Evolutionary conservation across 2,329 filamentous ascomycete genomes (phyloP).

Genomic region (Aureobasidium leucospermi): DNA sequence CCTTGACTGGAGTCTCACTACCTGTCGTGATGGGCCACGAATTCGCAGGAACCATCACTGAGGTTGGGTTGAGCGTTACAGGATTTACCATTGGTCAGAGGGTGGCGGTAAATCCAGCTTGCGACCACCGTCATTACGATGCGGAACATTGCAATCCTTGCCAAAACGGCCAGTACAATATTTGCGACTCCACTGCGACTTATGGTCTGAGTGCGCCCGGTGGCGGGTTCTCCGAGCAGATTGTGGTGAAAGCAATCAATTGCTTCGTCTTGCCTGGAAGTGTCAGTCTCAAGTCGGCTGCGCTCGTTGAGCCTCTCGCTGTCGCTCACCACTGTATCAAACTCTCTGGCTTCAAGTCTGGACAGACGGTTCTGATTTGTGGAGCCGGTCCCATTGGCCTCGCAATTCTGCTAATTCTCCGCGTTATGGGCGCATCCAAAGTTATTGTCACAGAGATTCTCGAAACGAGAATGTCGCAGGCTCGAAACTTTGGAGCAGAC

Average conservation of each 20-base stretch:
- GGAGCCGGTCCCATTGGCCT: conserved; percentile 58
- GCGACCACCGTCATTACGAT: conserved; percentile 6
- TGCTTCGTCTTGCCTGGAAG: conserved; percentile 46
- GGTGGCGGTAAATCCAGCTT: conserved; percentile 49
- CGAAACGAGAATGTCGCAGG: not conserved
- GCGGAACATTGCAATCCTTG: not conserved
- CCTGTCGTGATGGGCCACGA: conserved; percentile 50
- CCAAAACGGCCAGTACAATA: not conserved
- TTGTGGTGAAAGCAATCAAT: conserved; percentile 44
- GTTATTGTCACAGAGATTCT: conserved; percentile 52
- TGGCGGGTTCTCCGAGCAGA: conserved; percentile 49
- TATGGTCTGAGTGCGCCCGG: conserved; percentile 37
- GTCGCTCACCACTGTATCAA: conserved; percentile 58
- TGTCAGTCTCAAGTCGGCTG: conserved; percentile 45
- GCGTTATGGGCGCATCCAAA: conserved; percentile 43
- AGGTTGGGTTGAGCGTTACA: conserved; percentile 46
- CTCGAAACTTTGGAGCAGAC: conserved; percentile 10
- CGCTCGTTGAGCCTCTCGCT: conserved; percentile 55
- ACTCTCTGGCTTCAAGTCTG: conserved; percentile 36
- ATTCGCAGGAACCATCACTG: conserved; percentile 52
- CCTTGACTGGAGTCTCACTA: not conserved
- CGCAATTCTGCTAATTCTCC: conserved; percentile 50
- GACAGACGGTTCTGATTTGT: conserved; percentile 47
- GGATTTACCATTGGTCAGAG: conserved; percentile 47
- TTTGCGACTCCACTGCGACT: conserved; percentile 4